These are phyloP conservation scores for Ambrosia artemisiifolia DNA, from an alignment of 129 eudicot species.

Conservation along the genomic window DNA sequence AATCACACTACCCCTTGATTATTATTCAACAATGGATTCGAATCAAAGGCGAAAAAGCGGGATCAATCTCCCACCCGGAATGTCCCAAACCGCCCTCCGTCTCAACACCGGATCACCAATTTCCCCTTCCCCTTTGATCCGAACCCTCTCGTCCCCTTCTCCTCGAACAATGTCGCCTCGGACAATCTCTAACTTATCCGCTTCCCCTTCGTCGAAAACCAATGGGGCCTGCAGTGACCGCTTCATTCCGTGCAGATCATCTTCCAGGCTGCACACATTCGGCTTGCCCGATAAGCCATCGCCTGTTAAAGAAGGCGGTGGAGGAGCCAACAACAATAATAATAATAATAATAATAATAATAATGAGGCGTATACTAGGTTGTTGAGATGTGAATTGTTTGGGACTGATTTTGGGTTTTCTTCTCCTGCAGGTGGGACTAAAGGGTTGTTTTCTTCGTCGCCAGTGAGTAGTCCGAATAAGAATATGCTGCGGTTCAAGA, in stretches of 20 bases:
- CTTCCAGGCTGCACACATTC: slow-evolving; percentile 91
- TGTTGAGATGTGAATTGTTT: slow-evolving; percentile 70
- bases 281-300: slow-evolving; percentile 70
- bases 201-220: slow-evolving; percentile 66
- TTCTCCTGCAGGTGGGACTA: slow-evolving; percentile 82
- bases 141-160: slow-evolving; percentile 40
- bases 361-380: slow-evolving; percentile 65
- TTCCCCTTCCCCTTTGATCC: slow-evolving; percentile 37
- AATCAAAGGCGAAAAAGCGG: slow-evolving; percentile 87
- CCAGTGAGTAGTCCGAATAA: slow-evolving; percentile 61
- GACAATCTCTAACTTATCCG: slow-evolving; percentile 47
- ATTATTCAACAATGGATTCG: slow-evolving; percentile 40
- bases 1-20: neutral
- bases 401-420: slow-evolving; percentile 87
- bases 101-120: slow-evolving; percentile 43
- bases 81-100: slow-evolving; percentile 80
- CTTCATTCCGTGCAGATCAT: slow-evolving; percentile 87
- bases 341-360: slow-evolving; percentile 27
- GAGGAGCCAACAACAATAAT: slow-evolving; percentile 20
- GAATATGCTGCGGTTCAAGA: slow-evolving; percentile 92
- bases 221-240: slow-evolving; percentile 81
- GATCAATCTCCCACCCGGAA: slow-evolving; percentile 77
- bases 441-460: slow-evolving; percentile 35
- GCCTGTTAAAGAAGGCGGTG: slow-evolving; percentile 67
- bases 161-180: slow-evolving; percentile 61